Conservation (phyloP, 2,329 filamentous ascomycete species). For the Amphichorda felina region DNA sequence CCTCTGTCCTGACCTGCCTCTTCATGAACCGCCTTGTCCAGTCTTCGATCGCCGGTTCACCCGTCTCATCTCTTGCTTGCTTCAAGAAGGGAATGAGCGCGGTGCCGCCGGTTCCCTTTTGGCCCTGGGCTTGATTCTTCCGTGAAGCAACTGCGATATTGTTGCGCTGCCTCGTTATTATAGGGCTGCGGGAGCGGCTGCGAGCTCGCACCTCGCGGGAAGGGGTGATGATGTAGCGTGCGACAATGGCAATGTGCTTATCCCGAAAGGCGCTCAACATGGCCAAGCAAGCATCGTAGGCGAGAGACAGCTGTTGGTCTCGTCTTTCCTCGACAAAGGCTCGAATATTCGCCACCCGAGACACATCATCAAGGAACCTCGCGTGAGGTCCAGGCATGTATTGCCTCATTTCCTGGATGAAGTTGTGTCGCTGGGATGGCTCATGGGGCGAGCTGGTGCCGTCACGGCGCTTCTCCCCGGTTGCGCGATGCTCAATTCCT, state of each 20-base stretch:
- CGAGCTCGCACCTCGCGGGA: slow-evolving; percentile 61
- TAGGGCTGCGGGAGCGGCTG: slow-evolving; percentile 46
- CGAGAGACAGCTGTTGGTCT: slow-evolving; percentile 52
- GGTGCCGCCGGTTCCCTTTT: slow-evolving; percentile 87
- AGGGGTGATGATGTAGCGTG: slow-evolving; percentile 87
- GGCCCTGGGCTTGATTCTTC: slow-evolving; percentile 36
- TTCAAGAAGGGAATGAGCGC: slow-evolving; percentile 92
- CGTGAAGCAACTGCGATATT: slow-evolving; percentile 54
- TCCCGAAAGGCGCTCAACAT: slow-evolving; percentile 63
- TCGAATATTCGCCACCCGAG: slow-evolving; percentile 73
- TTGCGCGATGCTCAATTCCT: slow-evolving; percentile 81
- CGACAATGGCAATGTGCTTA: slow-evolving; percentile 93
- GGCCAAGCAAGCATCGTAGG: slow-evolving; percentile 82
- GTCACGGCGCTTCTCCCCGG: slow-evolving; percentile 50
- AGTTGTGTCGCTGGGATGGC: slow-evolving; percentile 48
- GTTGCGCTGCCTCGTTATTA: slow-evolving; percentile 32
- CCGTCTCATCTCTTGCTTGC: slow-evolving; percentile 91
- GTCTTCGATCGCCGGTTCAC: slow-evolving; percentile 69
- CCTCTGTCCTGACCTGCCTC: slow-evolving; percentile 33
- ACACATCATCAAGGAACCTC: slow-evolving; percentile 74
- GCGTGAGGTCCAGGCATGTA: slow-evolving; percentile 96
- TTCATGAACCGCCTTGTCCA: slow-evolving; percentile 50
- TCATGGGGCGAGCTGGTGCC: slow-evolving; percentile 10
- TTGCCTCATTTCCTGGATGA: slow-evolving; percentile 90
- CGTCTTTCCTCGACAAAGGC: slow-evolving; percentile 53